phyloP scores from a whole-genome alignment of 1,284 basidiomycete species.

The Pascua sp. region DNA sequence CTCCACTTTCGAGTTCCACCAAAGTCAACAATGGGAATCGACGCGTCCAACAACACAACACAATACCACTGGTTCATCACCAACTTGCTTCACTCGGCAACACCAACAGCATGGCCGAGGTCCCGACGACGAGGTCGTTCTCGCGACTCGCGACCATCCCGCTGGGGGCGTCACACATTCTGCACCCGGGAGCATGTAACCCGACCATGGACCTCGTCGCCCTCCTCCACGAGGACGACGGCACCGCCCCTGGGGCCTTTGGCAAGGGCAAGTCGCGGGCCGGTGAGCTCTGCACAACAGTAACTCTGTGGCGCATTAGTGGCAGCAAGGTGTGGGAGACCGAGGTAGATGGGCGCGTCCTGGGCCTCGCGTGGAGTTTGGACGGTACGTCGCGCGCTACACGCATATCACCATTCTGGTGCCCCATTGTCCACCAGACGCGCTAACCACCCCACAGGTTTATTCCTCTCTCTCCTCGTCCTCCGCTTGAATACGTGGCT shows the following conservation, averaged over 20 bases:
- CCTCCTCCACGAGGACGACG: constrained; percentile 19
- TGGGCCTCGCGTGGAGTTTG: constrained; percentile 39
- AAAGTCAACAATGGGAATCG: background rate
- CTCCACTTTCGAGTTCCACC: constrained; percentile 3
- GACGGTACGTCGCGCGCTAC: constrained; percentile 30
- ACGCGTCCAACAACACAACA: background rate
- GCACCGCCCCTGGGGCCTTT: background rate
- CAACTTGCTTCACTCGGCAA: background rate
- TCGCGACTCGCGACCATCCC: constrained; percentile 28
- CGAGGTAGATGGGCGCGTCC: constrained; percentile 25
- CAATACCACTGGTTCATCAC: background rate
- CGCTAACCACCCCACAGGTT: constrained; percentile 21
- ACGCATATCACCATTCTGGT: background rate
- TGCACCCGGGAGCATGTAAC: constrained; percentile 40
- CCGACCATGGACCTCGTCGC: constrained; percentile 45
- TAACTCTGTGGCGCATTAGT: constrained; percentile 36
- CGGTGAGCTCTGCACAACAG: constrained; percentile 3
- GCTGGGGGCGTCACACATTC: constrained; percentile 23
- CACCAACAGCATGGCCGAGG: background rate
- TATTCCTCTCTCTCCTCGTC: constrained; percentile 30
- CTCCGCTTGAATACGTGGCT: constrained; percentile 12
- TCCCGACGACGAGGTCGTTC: constrained; percentile 25
- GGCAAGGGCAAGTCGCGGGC: constrained; percentile 21
- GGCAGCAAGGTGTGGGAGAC: constrained; percentile 44
- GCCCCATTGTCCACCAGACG: too few relatives aligned